Conservation (phyloP, 2,329 filamentous ascomycete species). For the Huntiella bhutanensis region DNA sequence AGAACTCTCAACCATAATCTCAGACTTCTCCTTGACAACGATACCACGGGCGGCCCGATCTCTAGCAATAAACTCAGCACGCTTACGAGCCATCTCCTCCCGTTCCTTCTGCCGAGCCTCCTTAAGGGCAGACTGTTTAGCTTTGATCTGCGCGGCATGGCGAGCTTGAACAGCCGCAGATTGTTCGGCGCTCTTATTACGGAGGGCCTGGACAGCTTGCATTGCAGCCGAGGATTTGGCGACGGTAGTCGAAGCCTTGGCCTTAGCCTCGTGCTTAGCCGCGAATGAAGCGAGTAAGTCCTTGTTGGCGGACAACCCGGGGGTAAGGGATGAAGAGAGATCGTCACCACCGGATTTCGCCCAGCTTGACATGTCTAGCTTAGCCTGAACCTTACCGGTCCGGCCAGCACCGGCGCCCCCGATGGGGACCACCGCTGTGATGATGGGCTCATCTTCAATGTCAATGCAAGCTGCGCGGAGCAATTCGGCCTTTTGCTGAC, state of each 20-base stretch:
- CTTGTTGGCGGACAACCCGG: constrained; percentile 25
- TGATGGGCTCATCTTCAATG: constrained; percentile 27
- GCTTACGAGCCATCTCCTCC: constrained; percentile 53
- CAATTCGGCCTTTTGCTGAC: constrained; percentile 71
- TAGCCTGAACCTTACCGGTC: constrained; percentile 34
- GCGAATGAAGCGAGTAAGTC: constrained; percentile 29
- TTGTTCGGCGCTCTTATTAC: constrained; percentile 10
- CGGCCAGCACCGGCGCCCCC: constrained; percentile 2
- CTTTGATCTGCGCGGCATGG: constrained; percentile 15
- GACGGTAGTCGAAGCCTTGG: constrained; percentile 12
- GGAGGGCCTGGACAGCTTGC: constrained; percentile 9
- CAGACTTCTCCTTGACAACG: constrained; percentile 25
- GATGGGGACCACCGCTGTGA: neutral
- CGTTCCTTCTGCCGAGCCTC: constrained; percentile 57
- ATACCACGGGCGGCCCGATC: constrained; percentile 27
- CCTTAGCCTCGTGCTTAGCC: constrained; percentile 19
- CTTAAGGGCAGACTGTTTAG: constrained; percentile 28
- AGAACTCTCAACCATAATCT: constrained; percentile 77
- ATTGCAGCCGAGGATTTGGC: constrained; percentile 4
- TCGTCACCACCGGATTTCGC: constrained; percentile 35
- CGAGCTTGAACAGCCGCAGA: constrained; percentile 12
- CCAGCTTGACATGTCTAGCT: constrained; percentile 34
- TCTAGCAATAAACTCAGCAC: constrained; percentile 51
- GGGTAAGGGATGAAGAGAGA: constrained; percentile 27
- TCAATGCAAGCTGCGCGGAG: constrained; percentile 42